phyloP scores from a whole-genome alignment of 1,139 yeast genomes.

The Yamadazyma triangularis region DNA sequence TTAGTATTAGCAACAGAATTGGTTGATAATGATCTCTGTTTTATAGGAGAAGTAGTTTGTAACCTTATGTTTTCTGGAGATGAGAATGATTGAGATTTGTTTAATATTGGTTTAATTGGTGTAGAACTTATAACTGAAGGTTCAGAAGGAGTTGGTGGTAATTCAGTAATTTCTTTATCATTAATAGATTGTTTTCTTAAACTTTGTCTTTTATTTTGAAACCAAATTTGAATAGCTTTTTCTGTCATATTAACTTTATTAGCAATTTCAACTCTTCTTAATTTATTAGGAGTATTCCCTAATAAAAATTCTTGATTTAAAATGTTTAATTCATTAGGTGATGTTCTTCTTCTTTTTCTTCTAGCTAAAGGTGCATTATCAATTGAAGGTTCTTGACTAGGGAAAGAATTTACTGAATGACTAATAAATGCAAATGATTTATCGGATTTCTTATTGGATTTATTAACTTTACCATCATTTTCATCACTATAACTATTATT shows the following conservation, averaged over 20 bases:
- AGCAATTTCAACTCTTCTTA: conserved; percentile 73
- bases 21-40: conserved; percentile 19
- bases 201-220: conserved; percentile 91
- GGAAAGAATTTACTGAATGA: conserved; percentile 85
- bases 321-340: conserved; percentile 77
- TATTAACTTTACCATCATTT: not conserved
- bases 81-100: conserved; percentile 24
- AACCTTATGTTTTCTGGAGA: conserved; percentile 18
- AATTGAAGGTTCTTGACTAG: conserved; percentile 76
- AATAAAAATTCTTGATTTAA: conserved; percentile 72
- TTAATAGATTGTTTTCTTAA: conserved; percentile 48
- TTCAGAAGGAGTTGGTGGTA: conserved; percentile 35
- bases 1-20: conserved; percentile 3
- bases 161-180: conserved; percentile 42
- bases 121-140: conserved; percentile 18
- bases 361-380: conserved; percentile 90
- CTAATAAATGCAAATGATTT: conserved; percentile 83
- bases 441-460: conserved; percentile 9
- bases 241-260: conserved; percentile 84
- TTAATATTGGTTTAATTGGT: conserved; percentile 19
- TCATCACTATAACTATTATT: not conserved
- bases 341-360: conserved; percentile 91
- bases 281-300: conserved; percentile 79
- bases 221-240: conserved; percentile 97
- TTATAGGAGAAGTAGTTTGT: conserved; percentile 17